Percentiles rank a stretch among this genome's conserved stretches.
These are phyloP conservation scores for Aspergillus wentii DNA, from an alignment of 495 filamentous ascomycete genomes.

Conservation along the genomic window DNA sequence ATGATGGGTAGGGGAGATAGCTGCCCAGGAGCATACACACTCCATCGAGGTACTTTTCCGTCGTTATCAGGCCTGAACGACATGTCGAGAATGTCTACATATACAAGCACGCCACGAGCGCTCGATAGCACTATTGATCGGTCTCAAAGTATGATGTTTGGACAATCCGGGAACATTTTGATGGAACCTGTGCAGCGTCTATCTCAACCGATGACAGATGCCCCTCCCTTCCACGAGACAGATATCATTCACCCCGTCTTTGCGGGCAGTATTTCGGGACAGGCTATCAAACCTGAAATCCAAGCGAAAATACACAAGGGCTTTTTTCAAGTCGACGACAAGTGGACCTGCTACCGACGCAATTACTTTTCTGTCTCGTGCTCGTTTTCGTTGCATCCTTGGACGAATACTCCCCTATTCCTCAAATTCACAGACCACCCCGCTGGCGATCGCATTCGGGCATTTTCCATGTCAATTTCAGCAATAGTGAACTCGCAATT, in stretches of 20 bases:
- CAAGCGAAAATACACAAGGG: conserved; percentile 87
- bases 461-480: conserved; percentile 82
- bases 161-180: conserved; percentile 18
- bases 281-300: conserved; percentile 68
- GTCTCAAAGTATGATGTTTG: conserved; percentile 23
- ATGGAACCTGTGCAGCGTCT: conserved; percentile 29
- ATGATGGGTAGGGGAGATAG: conserved; percentile 32
- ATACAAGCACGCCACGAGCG: conserved; percentile 29
- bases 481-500: conserved; percentile 74
- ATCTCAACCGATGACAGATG: conserved; percentile 26
- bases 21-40: conserved; percentile 30
- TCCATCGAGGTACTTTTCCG: conserved; percentile 28
- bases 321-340: conserved; percentile 78
- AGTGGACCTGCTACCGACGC: conserved; percentile 94
- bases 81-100: conserved; percentile 26
- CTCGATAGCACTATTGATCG: conserved; percentile 32
- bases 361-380: conserved; percentile 94
- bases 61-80: conserved; percentile 31
- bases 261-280: conserved; percentile 44
- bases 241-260: conserved; percentile 52
- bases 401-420: conserved; percentile 38
- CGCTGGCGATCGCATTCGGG: conserved; percentile 51
- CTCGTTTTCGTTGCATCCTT: conserved; percentile 62
- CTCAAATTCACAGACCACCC: conserved; percentile 40
- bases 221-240: conserved; percentile 56